phyloP scores from a whole-genome alignment of 2,329 filamentous ascomycete genomes.

The Phialophora chinensis region DNA sequence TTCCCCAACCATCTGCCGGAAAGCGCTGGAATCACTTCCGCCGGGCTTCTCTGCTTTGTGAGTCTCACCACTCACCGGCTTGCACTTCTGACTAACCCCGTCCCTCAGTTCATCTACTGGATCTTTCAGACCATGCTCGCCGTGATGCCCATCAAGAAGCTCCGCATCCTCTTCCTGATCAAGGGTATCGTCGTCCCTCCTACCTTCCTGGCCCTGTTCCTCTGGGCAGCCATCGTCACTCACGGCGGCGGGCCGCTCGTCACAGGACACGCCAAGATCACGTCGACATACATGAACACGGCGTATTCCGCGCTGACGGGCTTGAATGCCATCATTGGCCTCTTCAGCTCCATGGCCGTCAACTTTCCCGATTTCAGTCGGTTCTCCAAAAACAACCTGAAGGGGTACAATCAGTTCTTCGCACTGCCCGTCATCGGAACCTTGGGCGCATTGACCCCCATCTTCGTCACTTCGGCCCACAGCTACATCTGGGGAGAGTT shows the following conservation, averaged over 20 bases:
- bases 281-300: constrained; percentile 51
- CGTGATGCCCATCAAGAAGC: constrained; percentile 53
- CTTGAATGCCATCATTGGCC: constrained; percentile 56
- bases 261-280: constrained; percentile 46
- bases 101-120: constrained; percentile 56
- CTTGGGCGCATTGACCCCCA: constrained; percentile 55
- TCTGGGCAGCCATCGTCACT: constrained; percentile 53
- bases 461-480: constrained; percentile 56
- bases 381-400: constrained; percentile 51
- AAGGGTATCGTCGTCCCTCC: constrained; percentile 53
- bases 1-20: constrained; percentile 49
- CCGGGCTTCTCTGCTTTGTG: constrained; percentile 56
- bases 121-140: constrained; percentile 53
- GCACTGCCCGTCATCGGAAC: constrained; percentile 58
- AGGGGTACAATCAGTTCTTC: constrained; percentile 53
- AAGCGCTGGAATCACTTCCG: constrained; percentile 44
- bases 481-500: constrained; percentile 54
- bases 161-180: constrained; percentile 53
- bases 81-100: background rate
- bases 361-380: constrained; percentile 58
- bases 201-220: constrained; percentile 52
- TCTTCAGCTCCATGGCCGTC: constrained; percentile 57
- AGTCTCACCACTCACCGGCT: constrained; percentile 42
- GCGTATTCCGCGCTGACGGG: constrained; percentile 53
- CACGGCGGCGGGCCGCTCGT: constrained; percentile 51